Conservation (phyloP, 228 moss, liverwort and hornwort species). For the Sphagnum fallax region DNA sequence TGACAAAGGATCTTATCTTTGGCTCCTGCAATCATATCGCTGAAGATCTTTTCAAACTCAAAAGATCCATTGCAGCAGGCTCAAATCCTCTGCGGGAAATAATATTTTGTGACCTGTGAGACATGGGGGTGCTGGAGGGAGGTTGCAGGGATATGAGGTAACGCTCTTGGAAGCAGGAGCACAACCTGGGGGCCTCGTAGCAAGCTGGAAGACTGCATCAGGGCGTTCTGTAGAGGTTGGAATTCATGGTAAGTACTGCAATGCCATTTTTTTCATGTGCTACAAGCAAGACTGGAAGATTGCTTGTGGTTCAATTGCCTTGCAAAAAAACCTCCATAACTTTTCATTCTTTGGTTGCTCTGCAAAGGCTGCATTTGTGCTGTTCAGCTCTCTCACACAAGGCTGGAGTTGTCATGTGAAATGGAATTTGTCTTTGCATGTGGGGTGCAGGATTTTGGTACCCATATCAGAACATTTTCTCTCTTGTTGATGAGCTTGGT, state of each 20-base stretch:
- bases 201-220: slow-evolving; percentile 84
- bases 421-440: too few species aligned
- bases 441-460: slow-evolving; percentile 83
- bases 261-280: not conserved
- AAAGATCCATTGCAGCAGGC: too few species aligned
- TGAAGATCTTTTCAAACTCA: too few species aligned
- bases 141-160: slow-evolving; percentile 68
- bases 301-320: too few species aligned
- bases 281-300: not conserved
- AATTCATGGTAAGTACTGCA: slow-evolving; percentile 68
- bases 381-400: not conserved
- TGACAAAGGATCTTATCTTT: not conserved
- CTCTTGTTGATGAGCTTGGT: slow-evolving; percentile 74
- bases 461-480: slow-evolving; percentile 90
- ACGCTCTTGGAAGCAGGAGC: slow-evolving; percentile 81
- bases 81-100: too few species aligned
- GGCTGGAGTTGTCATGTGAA: too few species aligned
- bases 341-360: too few species aligned
- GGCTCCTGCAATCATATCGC: too few species aligned
- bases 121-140: not conserved
- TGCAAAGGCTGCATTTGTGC: not conserved
- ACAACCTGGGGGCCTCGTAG: slow-evolving; percentile 89
- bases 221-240: slow-evolving; percentile 99
- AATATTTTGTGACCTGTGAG: too few species aligned
- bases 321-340: too few species aligned